These are phyloP conservation scores for Cunninghamia lanceolata DNA, from an alignment of 75 land plant species.

Conservation along the genomic window DNA sequence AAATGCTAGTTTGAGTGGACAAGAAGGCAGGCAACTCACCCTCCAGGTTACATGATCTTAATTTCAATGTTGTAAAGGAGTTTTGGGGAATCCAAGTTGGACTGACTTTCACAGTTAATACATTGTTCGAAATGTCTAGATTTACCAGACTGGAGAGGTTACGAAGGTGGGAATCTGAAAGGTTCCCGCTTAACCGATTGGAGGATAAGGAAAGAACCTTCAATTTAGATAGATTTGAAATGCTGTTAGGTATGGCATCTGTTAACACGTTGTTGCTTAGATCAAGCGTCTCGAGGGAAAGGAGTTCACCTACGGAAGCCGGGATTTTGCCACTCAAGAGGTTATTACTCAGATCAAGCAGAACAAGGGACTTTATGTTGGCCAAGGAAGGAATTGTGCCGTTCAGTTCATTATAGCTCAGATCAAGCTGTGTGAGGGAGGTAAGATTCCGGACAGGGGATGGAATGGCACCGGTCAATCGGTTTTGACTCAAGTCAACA, in stretches of 20 bases:
- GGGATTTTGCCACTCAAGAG: background rate
- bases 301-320: slow-evolving; percentile 4
- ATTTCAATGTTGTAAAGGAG: background rate
- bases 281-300: slow-evolving; percentile 4
- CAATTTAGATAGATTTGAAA: slow-evolving; percentile 4
- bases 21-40: background rate
- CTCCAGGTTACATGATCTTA: background rate
- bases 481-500: background rate
- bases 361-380: background rate
- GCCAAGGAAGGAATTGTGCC: background rate
- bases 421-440: background rate
- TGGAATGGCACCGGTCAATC: background rate
- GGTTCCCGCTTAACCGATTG: slow-evolving; percentile 1
- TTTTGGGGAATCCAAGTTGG: background rate
- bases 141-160: background rate
- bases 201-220: slow-evolving; percentile 1
- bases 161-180: background rate
- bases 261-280: background rate
- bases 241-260: background rate
- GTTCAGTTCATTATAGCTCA: background rate
- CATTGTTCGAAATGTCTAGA: background rate
- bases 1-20: background rate
- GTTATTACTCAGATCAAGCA: slow-evolving; percentile 14
- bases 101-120: background rate
- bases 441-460: background rate